Percentiles rank a stretch among this genome's conserved stretches.
Conservation (phyloP, 2,329 filamentous ascomycete genomes). For the Coniochaeta sp. region DNA sequence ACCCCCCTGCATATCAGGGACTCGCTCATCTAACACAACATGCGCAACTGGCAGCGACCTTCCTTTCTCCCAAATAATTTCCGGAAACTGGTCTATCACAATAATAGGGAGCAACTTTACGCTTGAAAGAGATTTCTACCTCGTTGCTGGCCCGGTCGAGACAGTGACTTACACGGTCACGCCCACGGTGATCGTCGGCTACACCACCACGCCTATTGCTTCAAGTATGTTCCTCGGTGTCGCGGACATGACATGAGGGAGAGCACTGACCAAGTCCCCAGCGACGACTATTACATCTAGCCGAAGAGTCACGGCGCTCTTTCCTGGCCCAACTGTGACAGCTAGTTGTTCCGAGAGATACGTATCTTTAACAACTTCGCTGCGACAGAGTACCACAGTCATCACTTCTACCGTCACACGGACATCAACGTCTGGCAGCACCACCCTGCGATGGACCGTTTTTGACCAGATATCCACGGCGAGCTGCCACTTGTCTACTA, state of each 20-base stretch:
- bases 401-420: neutral
- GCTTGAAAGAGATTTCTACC: neutral
- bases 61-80: neutral
- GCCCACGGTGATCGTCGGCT: slow-evolving; percentile 1
- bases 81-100: neutral
- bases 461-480: neutral
- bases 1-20: neutral
- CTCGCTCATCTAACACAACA: neutral
- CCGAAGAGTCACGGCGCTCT: neutral
- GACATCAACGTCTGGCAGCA: slow-evolving; percentile 1
- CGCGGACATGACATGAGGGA: neutral
- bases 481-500: neutral
- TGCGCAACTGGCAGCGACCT: neutral
- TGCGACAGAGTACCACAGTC: neutral
- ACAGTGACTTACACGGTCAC: neutral
- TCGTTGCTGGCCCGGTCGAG: neutral
- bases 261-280: neutral
- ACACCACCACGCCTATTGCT: neutral
- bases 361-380: neutral
- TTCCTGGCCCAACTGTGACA: neutral
- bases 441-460: neutral
- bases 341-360: neutral
- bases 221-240: neutral
- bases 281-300: neutral
- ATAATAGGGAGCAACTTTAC: neutral